Evolutionary conservation across 176 grass and related monocot species (phyloP), one percentile per base, ranked within the genome.

Genomic region (Triticum turgidum): DNA sequence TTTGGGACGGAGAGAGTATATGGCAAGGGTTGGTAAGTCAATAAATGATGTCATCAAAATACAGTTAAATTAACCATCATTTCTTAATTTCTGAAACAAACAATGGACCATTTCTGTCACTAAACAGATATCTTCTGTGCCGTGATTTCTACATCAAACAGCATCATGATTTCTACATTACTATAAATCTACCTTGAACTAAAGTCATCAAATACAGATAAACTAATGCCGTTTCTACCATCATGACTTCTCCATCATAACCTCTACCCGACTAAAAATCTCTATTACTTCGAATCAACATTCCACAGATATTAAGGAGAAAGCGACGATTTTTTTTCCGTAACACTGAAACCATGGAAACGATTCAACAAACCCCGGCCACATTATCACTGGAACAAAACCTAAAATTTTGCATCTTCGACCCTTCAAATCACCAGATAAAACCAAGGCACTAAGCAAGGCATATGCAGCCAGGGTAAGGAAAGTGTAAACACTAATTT

Each of bases 41-140:
- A 84, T 72, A 49, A 47, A 73, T 65, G 15, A 83, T 84, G 7
- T 20, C 20, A 69, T 20, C 29, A 30, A 69, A 58, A 41, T 74
- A 65, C 30, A 80, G 22, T 58, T 80, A 33, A 15, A 76, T 11
- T 52, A 75, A 87, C 61, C 79, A 69, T 21, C 20, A 3, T 22
- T 82, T 65, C 39, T 76, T 52, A n/a, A 17, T 69, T 61, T 69
- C 9, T 27, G 7, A 67, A 38, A 49, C 27, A 34, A 82, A 52
- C 4, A 29, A 21, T 54, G 11, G 44, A 8, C 21, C 29, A 56
- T 66, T 37, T 77, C 62, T 67, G 25, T 56, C 29, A 66, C 12
- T 14, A 49, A 38, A 9, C 30, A 69, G 6, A 54, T 33, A 15
- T 17, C 20, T 45, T 37, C 22, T 38, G 24, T 24, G 51, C 8